Conservation (phyloP, 140 eudicot genomes). For the Oenanthe javanica region DNA sequence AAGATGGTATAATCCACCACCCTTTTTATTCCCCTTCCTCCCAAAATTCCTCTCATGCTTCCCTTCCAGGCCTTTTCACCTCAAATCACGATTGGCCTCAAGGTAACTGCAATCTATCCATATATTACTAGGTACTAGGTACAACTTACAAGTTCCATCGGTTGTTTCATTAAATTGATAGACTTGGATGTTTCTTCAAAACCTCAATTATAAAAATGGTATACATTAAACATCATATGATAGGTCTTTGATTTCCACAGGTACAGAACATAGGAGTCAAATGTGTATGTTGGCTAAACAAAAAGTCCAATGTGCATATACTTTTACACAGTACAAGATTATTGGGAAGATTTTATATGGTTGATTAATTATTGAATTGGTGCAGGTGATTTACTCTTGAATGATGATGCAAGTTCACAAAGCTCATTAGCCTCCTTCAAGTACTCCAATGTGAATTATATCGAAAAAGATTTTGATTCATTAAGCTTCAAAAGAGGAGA, state of each 20-base stretch:
- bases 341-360: background rate
- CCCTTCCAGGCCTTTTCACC: conserved; percentile 31
- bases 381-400: conserved; percentile 33
- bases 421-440: conserved; percentile 44
- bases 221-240: background rate
- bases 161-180: background rate
- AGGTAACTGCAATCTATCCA: conserved; percentile 23
- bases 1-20: conserved; percentile 42
- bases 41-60: conserved; percentile 48
- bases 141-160: background rate
- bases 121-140: background rate
- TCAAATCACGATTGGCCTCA: conserved; percentile 34
- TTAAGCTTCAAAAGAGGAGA: conserved; percentile 21
- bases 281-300: background rate
- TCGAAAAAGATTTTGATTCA: conserved; percentile 22
- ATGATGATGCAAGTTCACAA: conserved; percentile 60
- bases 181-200: background rate
- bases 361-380: background rate
- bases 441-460: conserved; percentile 41
- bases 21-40: conserved; percentile 41
- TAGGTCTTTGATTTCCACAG: background rate
- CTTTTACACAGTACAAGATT: background rate
- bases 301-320: background rate
- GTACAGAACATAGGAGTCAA: background rate
- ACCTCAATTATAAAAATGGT: background rate